Evolutionary conservation across 2,329 filamentous ascomycete species (phyloP), one percentile per base, ranked within the genome.

Genomic region (Dothidotthia symphoricarpi): DNA sequence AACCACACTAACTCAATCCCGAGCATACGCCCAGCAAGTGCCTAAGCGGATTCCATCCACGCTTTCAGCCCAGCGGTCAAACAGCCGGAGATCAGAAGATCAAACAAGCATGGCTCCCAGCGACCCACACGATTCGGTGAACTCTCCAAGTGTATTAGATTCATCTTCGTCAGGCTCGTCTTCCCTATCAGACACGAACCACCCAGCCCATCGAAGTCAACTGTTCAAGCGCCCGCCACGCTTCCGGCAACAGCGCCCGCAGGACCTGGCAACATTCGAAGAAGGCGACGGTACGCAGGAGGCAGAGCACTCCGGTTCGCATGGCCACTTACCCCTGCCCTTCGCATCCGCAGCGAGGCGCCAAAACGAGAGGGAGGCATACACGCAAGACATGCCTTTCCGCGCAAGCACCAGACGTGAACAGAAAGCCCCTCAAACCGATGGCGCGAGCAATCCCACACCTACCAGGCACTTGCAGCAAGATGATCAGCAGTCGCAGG

Each of bases 261-360:
- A 53, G n/a, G 53, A 57, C 8, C 50, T 65, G 1, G 43, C 47
- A 2, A 46, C 53, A 1, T 49, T 59, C 14, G 47, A 58, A 19
- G 55, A 59, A 17, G 52, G 57, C 30, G 57, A 68, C 39, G 61
- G 53, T 16, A 52, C 51, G 8, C 64, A 65, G 15, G 27, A 65
- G 64, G 39, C 75, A 67, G 54, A 71, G 14, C 77, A 79, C n/a
- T 76, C 78, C 2, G 80, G 79, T 6, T 75, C 73, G 9, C 75
- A 76, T 9, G 60, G 59, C 10, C 57, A 52, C 16, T 61, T 61
- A 4, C 68, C 62, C 31, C 52, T 74, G 2, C 71, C 72, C 3
- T 75, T 74, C 45, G 71, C 72, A 4, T 47, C 58, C n/a, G 31
- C 53, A 22, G 42, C 49, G 12, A 43, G 34, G 17, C 41, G 25